Percentiles rank a stretch among this genome's conserved stretches.
These are phyloP conservation scores for Pterocarpus macrocarpus DNA, from an alignment of 306 rosid genomes.

Conservation along the genomic window DNA sequence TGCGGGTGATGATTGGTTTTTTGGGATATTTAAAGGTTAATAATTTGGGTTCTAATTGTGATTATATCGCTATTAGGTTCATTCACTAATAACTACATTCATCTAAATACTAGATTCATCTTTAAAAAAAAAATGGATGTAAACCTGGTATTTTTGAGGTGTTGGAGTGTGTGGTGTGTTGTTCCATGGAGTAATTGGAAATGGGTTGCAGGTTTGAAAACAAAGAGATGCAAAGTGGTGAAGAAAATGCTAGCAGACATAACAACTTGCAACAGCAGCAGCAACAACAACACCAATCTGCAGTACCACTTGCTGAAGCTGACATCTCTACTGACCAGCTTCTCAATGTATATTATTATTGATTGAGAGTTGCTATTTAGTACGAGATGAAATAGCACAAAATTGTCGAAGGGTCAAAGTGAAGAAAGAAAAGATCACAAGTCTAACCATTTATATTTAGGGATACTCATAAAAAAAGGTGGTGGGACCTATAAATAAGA, in stretches of 20 bases:
- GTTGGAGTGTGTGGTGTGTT: background rate
- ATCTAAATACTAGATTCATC: background rate
- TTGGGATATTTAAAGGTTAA: background rate
- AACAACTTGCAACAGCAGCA: slow-evolving; percentile 66
- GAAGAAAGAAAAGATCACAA: no score
- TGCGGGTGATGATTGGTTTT: background rate
- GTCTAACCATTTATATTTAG: no score
- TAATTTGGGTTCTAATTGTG: background rate
- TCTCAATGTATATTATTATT: slow-evolving; percentile 57
- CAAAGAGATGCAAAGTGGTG: slow-evolving; percentile 48
- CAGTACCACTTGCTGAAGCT: slow-evolving; percentile 40
- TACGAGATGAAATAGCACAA: background rate
- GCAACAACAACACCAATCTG: slow-evolving; percentile 32
- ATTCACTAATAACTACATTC: background rate
- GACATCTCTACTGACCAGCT: slow-evolving; percentile 57
- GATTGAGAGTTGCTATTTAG: slow-evolving; percentile 1
- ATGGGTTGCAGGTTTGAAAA: slow-evolving; percentile 54
- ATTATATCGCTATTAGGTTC: slow-evolving; percentile 8
- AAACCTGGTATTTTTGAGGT: slow-evolving; percentile 20
- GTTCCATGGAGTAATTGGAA: slow-evolving; percentile 33
- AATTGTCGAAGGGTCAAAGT: no score
- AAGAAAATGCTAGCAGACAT: slow-evolving; percentile 75
- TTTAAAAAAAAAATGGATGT: background rate
- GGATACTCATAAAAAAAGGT: no score
- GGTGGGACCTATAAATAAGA: no score